These are phyloP conservation scores for Carex littledalei DNA, from an alignment of 176 grass and related monocot species.

Conservation along the genomic window DNA sequence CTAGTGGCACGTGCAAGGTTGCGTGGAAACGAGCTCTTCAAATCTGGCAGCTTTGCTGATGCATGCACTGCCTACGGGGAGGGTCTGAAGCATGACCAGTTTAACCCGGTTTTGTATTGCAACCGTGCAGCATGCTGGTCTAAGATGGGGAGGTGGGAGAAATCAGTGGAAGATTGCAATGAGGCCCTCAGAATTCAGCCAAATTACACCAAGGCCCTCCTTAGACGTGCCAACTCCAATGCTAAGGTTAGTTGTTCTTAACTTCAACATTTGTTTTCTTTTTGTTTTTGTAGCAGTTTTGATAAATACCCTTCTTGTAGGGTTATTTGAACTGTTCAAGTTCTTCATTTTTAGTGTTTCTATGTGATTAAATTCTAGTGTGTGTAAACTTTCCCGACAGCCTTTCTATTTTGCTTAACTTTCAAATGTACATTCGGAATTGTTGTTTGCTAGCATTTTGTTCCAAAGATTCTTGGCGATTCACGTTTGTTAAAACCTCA, in stretches of 20 bases:
- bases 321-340: not conserved
- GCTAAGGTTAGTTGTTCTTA: slow-evolving; percentile 47
- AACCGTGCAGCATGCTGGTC: slow-evolving; percentile 91
- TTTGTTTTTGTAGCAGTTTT: not conserved
- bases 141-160: slow-evolving; percentile 78
- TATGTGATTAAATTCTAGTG: slow-evolving; percentile 17
- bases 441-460: not conserved
- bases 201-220: slow-evolving; percentile 88
- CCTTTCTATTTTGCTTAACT: not conserved
- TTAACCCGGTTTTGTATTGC: slow-evolving; percentile 82
- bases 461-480: not conserved
- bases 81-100: slow-evolving; percentile 75
- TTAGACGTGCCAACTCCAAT: slow-evolving; percentile 81
- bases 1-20: slow-evolving; percentile 65
- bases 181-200: slow-evolving; percentile 80
- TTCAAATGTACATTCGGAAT: not conserved
- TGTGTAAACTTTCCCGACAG: not conserved
- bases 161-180: slow-evolving; percentile 80
- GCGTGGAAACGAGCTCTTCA: slow-evolving; percentile 88
- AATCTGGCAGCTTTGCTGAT: slow-evolving; percentile 71
- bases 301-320: not conserved
- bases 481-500: not conserved
- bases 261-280: not conserved
- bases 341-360: not conserved
- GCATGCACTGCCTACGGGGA: slow-evolving; percentile 86